Evolutionary conservation across 495 filamentous ascomycete species (phyloP), one percentile per base, ranked within the genome.

Genomic region (Neurospora tetrasperma): DNA sequence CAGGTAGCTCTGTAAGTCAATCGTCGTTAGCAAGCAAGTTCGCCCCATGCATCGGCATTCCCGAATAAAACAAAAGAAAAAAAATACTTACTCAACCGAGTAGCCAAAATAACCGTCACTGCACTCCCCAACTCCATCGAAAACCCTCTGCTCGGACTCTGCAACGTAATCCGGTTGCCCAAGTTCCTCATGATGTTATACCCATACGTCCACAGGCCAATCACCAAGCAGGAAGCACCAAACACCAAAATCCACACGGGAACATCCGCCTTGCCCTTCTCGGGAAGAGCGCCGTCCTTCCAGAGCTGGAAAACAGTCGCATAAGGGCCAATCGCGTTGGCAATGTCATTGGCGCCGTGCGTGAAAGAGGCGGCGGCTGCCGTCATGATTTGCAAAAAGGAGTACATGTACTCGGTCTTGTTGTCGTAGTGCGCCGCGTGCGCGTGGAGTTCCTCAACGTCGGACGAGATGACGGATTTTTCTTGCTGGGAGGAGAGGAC

Each of bases 281-380:
- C 72, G 1, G 83, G 79, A 6, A 87, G 79, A 1, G 54, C 76
- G 10, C 86, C 88, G 3, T 82, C 79, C 16, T 82, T 79, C 90
- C 91, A 95, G 74, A 89, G 84, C 23, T 83, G 80, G 85, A 88
- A 94, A 77, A 92, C 88, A 69, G 88, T 89, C 14, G 90, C 88
- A 78, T 87, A 91, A 23, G 91, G 90, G 6, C 92, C 91, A 72
- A 93, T 88, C 5, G 92, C 90, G 82, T 92, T 93, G 54, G 88
- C 82, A 70, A 94, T 88, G 78, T 94, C 92, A 80, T 95, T 95
- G 75, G 92, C 90, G 70, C 92, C 91, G 81, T 94, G 92, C 3
- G 90, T 89, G 70, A 94, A 92, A 6, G 90, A 92, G 6, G 90
- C 89, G 39, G 90, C 91, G 77, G 87, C 87, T 35, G 92, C 92